Base-by-base conservation (phyloP, 768 basidiomycete species). In the Collybia nuda region DNA sequence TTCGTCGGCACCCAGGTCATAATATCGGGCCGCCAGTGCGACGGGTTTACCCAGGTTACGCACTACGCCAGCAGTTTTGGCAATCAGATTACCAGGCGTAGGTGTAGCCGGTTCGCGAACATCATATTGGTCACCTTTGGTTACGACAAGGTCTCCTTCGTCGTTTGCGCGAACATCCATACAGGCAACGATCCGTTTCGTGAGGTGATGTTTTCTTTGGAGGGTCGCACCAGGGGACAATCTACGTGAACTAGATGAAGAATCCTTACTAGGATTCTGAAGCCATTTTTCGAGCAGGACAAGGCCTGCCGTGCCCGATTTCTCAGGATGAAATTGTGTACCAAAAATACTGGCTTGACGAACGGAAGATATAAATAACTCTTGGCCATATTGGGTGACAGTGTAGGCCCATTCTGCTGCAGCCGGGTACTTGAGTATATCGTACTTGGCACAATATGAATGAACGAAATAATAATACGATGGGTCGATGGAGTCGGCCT, bases 51-150 rank as follows among this genome's bases (percentile, higher is more conserved):
- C 97, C 43, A 99, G 86, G 68, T 99, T 98, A 59, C 96, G 88
- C 11, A 99, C 97, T 0, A 82, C 81, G 22, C 90, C 90, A 6
- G 82, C 86, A 1, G 80, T 69, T 21, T 71, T 70, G 52, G 78
- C 68, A 15, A 69, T 54, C 35, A 71, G 50, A 48, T 61, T 46
- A 39, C 46, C 47, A 18, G 62, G 44, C 38, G 50, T 62, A 8
- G 61, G n/a, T 40, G 44, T 58, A 40, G 51, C 65, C 61, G 87
- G 93, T 69, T 98, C 95, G 47, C 95, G 90, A 15, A 98, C 95
- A 65, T 98, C 93, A 71, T 99, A 99, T 67, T 97, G 97, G 68
- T 99, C 97, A 50, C 97, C 97, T 73, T 99, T 99, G 38, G 97
- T 99, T 1, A 99, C 97, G 51, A 99, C 94, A 47, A 99, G 84